phyloP scores from a whole-genome alignment of 257 asterid species.

The Jacaranda copaia region DNA sequence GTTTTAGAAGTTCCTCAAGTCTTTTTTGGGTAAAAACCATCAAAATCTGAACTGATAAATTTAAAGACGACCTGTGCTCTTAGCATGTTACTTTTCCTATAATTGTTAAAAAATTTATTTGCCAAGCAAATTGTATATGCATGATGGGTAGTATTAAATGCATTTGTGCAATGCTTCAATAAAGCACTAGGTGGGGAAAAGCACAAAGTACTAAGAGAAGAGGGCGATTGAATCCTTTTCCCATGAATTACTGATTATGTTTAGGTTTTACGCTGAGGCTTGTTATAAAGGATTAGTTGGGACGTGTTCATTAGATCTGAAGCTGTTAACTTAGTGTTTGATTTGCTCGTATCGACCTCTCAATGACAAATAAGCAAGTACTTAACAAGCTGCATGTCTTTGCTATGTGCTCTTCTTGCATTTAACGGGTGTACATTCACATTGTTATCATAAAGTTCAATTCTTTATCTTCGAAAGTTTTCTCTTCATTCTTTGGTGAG shows the following conservation, averaged over 20 bases:
- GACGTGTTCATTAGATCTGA: neutral
- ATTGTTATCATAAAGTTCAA: conserved; percentile 7
- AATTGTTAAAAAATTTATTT: too few species aligned
- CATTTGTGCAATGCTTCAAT: too few species aligned
- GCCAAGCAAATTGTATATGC: too few species aligned
- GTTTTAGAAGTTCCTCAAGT: neutral
- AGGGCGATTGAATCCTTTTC: neutral
- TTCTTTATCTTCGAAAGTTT: neutral
- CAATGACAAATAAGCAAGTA: neutral
- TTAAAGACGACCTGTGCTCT: neutral
- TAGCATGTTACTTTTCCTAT: neutral
- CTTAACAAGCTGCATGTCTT: neutral
- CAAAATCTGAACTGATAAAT: neutral
- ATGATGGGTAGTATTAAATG: too few species aligned
- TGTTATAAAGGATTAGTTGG: neutral
- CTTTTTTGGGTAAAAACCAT: neutral
- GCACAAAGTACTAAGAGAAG: neutral
- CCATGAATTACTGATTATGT: neutral
- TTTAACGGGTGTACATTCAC: neutral
- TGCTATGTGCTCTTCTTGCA: neutral
- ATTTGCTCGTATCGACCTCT: neutral
- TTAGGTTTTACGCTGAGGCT: neutral
- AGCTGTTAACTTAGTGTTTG: neutral
- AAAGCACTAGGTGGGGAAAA: neutral
- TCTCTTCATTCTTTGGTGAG: neutral